Base-by-base conservation (phyloP, 192 early-diverging fungal species). In the Linderina pennispora region DNA sequence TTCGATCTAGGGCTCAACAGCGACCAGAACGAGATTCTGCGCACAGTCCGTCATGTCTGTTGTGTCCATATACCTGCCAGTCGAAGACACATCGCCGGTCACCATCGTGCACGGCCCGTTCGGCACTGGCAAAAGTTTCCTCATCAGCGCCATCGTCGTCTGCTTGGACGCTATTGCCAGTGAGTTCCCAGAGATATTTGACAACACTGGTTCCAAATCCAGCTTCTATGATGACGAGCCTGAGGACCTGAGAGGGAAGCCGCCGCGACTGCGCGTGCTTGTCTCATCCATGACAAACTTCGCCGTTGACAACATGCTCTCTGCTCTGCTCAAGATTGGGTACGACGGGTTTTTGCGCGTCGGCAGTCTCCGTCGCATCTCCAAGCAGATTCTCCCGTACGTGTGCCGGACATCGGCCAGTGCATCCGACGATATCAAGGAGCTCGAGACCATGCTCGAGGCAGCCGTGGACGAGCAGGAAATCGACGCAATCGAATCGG, bases 201-300 rank as follows among this genome's bases (percentile, higher is more conserved):
- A 35, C 15, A n/a, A 40, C 13, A 28, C 36, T 11, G 34, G 20
- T 40, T 15, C 8, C 9, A 18, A 31, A 1, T 19, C 28, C 31
- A 34, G 11, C 11, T 13, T 8, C 4, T 46, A 21, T 23, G 45
- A 8, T 19, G 36, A 18, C 46, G 37, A 13, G 35, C 45, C 19
- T 36, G 53, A 22, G 21, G 49, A 20, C 14, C 48, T 53, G 23
- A 28, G 23, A 1, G 49, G 44, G 13, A 60, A 21, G 23, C 44
- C 24, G 19, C 62, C 74, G 2, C 81, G 70, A 24, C 69, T 75
- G 19, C 66, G 62, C 11, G 74, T 85, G 10, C 41, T 88, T 21
- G 58, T 88, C 3, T 53, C 80, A 2, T 88, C 82, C 6, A 83
- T 86, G 76, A 88, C 86, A 49, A 88, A 88, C 50, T 81, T 86